Evolutionary conservation across 1,139 yeast genomes (phyloP).

Genomic region (Geotrichum fermentans): DNA sequence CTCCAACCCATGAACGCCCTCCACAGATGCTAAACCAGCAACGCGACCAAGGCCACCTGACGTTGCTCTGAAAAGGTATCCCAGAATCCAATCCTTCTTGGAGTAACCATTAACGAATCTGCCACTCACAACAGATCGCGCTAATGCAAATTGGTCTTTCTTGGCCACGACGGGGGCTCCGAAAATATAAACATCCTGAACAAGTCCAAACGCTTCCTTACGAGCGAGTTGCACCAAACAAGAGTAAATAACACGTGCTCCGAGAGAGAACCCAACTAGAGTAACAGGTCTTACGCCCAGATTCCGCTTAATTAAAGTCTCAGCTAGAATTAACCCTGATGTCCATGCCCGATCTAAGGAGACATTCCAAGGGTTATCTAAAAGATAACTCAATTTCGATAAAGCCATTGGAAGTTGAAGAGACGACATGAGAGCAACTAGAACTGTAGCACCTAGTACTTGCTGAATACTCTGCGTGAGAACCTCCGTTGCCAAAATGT

Average conservation of each 20-base stretch:
- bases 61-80: constrained; percentile 91
- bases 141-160: constrained; percentile 69
- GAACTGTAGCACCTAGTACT: constrained; percentile 83
- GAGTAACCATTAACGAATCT: constrained; percentile 87
- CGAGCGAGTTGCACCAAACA: constrained; percentile 83
- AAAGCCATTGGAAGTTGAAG: constrained; percentile 89
- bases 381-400: constrained; percentile 78
- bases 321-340: constrained; percentile 89
- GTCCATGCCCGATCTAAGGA: constrained; percentile 96
- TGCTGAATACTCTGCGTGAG: constrained; percentile 91
- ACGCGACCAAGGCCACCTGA: constrained; percentile 89
- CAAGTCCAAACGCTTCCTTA: constrained; percentile 79
- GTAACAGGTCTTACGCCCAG: constrained; percentile 92
- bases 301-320: constrained; percentile 78
- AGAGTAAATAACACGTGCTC: constrained; percentile 87
- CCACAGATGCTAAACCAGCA: constrained; percentile 81
- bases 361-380: constrained; percentile 98
- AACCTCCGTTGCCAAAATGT: constrained; percentile 89
- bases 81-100: constrained; percentile 91
- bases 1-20: constrained; percentile 55
- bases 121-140: constrained; percentile 86
- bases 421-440: constrained; percentile 94
- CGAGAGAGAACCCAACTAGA: constrained; percentile 87
- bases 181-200: constrained; percentile 81
- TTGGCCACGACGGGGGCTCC: constrained; percentile 87